Base-by-base conservation (phyloP, 1,139 yeast species). In the Lodderomyces pseudojiufengensis region DNA sequence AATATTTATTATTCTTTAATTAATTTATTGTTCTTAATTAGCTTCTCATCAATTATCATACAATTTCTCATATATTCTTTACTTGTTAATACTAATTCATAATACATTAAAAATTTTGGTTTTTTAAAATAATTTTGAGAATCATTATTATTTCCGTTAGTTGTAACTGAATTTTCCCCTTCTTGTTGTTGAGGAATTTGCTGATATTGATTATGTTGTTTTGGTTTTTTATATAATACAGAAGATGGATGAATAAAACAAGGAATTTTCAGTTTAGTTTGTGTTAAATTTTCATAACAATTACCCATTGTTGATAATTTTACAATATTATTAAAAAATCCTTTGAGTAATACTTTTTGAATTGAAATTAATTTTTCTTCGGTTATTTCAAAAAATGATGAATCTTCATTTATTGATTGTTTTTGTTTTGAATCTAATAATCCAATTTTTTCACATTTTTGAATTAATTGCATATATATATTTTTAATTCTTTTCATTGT, bases 21-120 rank as follows among this genome's bases (percentile, higher is more conserved):
- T 22, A 4, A 14, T 33, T 18, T n/a, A 16, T 29, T 33, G 14
- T 12, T 25, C 15, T 33, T 12, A n/a, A 13, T 16, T 24, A 42
- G 15, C 14, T 39, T 43, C 11, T 78, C 78, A 31, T 80, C 74
- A 4, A 92, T 65, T 0, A 83, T 76, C 70, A 87, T 72, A 52
- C 95, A 85, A 47, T 84, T 87, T 38, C 97, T 64, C 86, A 92
- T 85, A 55, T 78, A 92, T 62, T 90, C 97, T 55, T 82, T 85
- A 32, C 86, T 76, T 0, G 98, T 92, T 26, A 85, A 63, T 29
- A 92, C 92, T 49, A 92, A 65, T 50, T 90, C 97, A 50, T 88
- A 85, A 55, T 87, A 92, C 16, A 92, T 58, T 2, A 92, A 56
- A 51, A 78, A 66, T 47, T 76, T 80, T 5, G 92, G 78, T 0